phyloP scores from a whole-genome alignment of 257 asterid species.

The Parsonsia alboflavescens region DNA sequence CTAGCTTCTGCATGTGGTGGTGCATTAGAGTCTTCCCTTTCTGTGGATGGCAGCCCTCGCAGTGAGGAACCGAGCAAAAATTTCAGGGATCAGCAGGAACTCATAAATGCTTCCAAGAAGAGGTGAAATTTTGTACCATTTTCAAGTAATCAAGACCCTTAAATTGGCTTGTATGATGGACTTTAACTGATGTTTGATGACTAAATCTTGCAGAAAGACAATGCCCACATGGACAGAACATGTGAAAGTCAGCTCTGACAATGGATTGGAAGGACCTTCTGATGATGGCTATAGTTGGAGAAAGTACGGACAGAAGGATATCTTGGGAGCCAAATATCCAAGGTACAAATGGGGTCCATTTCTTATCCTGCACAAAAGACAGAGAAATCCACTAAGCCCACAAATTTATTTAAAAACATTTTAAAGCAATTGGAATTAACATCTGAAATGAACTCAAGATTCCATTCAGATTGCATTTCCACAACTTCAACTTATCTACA shows the following conservation, averaged over 20 bases:
- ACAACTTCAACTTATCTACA: neutral
- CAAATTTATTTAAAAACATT: neutral
- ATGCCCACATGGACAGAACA: constrained; percentile 72
- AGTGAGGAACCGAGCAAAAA: constrained; percentile 38
- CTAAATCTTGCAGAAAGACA: constrained; percentile 51
- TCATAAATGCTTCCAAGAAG: constrained; percentile 44
- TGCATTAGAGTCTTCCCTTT: constrained; percentile 38
- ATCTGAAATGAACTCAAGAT: neutral
- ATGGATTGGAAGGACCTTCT: constrained; percentile 71
- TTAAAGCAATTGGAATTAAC: neutral
- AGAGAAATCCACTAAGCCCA: constrained; percentile 2
- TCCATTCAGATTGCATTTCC: neutral
- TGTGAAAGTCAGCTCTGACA: constrained; percentile 49
- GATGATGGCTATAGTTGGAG: constrained; percentile 90
- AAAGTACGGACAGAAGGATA: constrained; percentile 65
- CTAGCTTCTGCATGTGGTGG: constrained; percentile 27
- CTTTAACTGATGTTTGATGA: constrained; percentile 11
- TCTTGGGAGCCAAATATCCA: constrained; percentile 50
- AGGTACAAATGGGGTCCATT: constrained; percentile 24
- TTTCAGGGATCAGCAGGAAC: constrained; percentile 31
- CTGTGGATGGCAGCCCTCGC: constrained; percentile 54
- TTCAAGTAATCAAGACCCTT: neutral
- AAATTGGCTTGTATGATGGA: neutral
- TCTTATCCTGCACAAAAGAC: constrained; percentile 11
- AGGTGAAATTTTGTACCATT: constrained; percentile 35